Conservation (phyloP, 2,329 filamentous ascomycete species). For the Ceratocystis eucalypticola region DNA sequence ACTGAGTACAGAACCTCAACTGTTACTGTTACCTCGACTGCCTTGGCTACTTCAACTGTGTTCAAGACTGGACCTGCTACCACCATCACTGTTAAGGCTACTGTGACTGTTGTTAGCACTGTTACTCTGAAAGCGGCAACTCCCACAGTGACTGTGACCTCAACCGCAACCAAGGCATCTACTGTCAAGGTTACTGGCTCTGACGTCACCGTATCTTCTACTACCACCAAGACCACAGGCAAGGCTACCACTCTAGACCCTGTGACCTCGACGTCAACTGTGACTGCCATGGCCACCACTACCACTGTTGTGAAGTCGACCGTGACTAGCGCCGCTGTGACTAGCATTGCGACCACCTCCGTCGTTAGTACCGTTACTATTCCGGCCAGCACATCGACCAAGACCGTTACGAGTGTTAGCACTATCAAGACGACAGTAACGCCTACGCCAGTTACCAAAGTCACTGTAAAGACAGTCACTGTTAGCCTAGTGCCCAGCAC, state of each 20-base stretch:
- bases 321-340: conserved; percentile 4
- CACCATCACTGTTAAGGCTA: background rate
- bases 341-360: background rate
- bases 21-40: conserved; percentile 1
- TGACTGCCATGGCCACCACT: background rate
- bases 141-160: background rate
- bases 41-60: background rate
- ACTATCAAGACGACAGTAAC: background rate
- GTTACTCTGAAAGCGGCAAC: background rate
- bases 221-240: conserved; percentile 6
- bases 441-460: background rate
- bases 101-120: background rate
- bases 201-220: conserved; percentile 2
- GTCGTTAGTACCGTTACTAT: background rate
- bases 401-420: background rate
- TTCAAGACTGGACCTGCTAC: background rate
- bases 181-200: background rate
- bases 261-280: background rate
- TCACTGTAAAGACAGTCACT: conserved; percentile 3
- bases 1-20: conserved; percentile 2
- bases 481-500: background rate
- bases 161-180: background rate
- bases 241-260: background rate
- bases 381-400: conserved; percentile 1
- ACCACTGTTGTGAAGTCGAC: conserved; percentile 1